Conservation (phyloP, 2,329 filamentous ascomycete genomes). For the Aspergillus sojae region DNA sequence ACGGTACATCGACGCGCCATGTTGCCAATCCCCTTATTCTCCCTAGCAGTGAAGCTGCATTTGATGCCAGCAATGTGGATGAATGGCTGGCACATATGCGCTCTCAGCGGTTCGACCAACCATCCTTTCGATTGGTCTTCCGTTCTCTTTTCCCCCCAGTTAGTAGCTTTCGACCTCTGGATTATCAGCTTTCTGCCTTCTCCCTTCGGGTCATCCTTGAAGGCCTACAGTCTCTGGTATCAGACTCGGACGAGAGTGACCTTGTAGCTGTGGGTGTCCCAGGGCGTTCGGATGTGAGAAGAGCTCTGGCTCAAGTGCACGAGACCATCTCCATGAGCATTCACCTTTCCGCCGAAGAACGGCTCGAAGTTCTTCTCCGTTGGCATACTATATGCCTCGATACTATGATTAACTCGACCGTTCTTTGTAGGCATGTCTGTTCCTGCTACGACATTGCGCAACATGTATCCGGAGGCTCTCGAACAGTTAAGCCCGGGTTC, state of each 20-base stretch:
- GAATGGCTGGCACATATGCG: slow-evolving; percentile 46
- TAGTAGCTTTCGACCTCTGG: slow-evolving; percentile 30
- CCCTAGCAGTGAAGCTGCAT: slow-evolving; percentile 44
- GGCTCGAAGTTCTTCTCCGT: slow-evolving; percentile 45
- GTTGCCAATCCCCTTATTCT: slow-evolving; percentile 45
- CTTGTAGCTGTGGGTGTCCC: slow-evolving; percentile 44
- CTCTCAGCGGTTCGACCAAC: slow-evolving; percentile 31
- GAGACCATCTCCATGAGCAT: slow-evolving; percentile 42
- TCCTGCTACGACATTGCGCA: slow-evolving; percentile 43
- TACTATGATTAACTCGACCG: slow-evolving; percentile 43
- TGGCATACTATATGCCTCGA: slow-evolving; percentile 52
- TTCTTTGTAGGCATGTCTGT: slow-evolving; percentile 45
- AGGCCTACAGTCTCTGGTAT: slow-evolving; percentile 48
- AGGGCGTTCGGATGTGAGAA: slow-evolving; percentile 40
- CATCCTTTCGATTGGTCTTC: slow-evolving; percentile 46
- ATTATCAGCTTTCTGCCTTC: slow-evolving; percentile 43
- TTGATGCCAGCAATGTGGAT: slow-evolving; percentile 43
- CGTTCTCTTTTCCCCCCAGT: slow-evolving; percentile 42
- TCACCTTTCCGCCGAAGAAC: slow-evolving; percentile 40
- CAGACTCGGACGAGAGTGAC: slow-evolving; percentile 43
- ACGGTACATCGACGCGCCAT: slow-evolving; percentile 47
- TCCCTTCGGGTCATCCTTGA: slow-evolving; percentile 48
- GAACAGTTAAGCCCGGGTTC: slow-evolving; percentile 30
- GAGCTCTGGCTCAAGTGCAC: slow-evolving; percentile 44
- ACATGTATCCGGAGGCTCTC: slow-evolving; percentile 40